Evolutionary conservation across 2,329 filamentous ascomycete species (phyloP).

Genomic region (Trichoderma harzianum): DNA sequence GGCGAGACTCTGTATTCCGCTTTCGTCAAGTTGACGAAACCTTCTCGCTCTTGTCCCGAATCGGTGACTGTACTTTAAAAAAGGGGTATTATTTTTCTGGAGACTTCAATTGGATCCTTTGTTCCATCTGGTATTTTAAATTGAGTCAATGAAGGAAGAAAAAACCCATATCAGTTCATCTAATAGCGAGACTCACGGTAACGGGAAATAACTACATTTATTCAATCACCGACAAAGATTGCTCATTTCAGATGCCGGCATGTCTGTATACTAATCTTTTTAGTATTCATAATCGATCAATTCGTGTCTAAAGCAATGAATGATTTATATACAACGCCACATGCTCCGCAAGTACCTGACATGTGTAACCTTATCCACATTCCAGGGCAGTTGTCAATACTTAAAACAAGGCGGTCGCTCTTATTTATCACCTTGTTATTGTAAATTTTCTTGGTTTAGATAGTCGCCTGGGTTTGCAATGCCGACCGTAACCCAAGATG

Average conservation of each 20-base stretch:
- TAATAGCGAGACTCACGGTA: neutral
- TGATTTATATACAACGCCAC: neutral
- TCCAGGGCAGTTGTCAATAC: neutral
- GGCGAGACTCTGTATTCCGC: neutral
- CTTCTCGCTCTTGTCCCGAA: neutral
- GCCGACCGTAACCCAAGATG: neutral
- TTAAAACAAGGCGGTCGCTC: neutral
- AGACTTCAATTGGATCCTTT: no score
- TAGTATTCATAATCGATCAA: neutral
- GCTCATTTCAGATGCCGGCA: neutral
- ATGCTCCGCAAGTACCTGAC: neutral
- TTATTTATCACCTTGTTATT: neutral
- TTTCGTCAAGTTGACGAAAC: neutral
- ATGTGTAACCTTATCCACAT: neutral
- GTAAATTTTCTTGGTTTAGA: neutral
- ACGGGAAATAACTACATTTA: neutral
- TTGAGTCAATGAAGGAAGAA: neutral
- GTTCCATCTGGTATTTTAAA: neutral
- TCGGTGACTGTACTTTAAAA: neutral
- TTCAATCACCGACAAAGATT: neutral
- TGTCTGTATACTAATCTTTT: neutral
- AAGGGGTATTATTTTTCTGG: neutral
- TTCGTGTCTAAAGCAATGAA: neutral
- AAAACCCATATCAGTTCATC: neutral
- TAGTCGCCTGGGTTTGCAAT: neutral